phyloP scores from a whole-genome alignment of 306 rosid genomes.

The Dalbergia oliveri region DNA sequence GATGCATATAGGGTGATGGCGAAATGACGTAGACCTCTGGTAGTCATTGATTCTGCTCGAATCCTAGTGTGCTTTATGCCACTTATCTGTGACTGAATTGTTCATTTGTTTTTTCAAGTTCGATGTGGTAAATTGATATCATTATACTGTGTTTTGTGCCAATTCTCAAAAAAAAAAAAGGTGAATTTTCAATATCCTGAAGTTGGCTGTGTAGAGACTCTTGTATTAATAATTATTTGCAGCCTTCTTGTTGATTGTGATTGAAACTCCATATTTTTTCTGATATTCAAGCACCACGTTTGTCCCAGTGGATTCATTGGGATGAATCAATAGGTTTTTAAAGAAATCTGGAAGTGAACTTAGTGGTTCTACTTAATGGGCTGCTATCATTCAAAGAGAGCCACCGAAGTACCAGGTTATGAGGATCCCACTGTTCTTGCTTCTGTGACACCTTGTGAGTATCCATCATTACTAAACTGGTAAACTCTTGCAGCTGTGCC shows the following conservation, averaged over 20 bases:
- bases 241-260: not conserved
- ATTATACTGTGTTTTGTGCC: not conserved
- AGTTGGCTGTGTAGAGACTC: not conserved
- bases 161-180: not conserved
- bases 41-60: not conserved
- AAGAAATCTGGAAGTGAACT: conserved; percentile 46
- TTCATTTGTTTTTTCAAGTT: not conserved
- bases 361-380: conserved; percentile 69
- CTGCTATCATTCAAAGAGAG: conserved; percentile 64
- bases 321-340: conserved; percentile 13
- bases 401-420: conserved; percentile 54
- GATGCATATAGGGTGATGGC: not conserved
- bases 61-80: not conserved
- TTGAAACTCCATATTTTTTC: conserved; percentile 30
- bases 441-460: conserved; percentile 94
- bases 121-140: not conserved
- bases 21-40: no score
- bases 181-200: not conserved
- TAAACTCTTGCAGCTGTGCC: conserved; percentile 38
- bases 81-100: conserved; percentile 27
- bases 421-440: conserved; percentile 84
- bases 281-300: conserved; percentile 25
- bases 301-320: conserved; percentile 32
- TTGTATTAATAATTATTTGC: not conserved
- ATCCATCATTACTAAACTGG: conserved; percentile 44